phyloP scores from a whole-genome alignment of 2,329 filamentous ascomycete genomes.

The Beauveria scarabaeidicola region DNA sequence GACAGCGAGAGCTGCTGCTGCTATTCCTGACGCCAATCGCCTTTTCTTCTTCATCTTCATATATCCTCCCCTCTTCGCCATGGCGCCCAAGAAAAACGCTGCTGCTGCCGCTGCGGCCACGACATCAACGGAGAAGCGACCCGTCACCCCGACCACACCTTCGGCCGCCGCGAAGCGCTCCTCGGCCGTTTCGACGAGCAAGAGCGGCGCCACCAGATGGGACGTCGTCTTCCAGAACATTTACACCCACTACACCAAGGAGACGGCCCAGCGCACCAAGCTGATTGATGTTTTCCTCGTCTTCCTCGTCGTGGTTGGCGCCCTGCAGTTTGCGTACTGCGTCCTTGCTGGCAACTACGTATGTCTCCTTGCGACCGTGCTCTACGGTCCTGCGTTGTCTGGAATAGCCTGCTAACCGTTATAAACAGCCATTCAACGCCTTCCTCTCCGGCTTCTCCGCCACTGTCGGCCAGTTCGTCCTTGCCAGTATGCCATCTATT shows the following conservation, averaged over 20 bases:
- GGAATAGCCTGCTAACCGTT: constrained; percentile 14
- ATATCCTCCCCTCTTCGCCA: constrained; percentile 18
- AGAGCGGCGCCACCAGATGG: constrained; percentile 30
- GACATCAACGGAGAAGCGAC: constrained; percentile 34
- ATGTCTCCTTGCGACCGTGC: constrained; percentile 32
- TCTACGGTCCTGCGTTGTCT: neutral
- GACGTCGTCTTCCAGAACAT: constrained; percentile 59
- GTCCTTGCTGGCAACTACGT: constrained; percentile 90
- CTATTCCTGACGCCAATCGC: no score
- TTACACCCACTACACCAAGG: constrained; percentile 67
- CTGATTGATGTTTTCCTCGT: constrained; percentile 85
- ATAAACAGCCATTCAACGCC: constrained; percentile 83
- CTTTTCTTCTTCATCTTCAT: neutral
- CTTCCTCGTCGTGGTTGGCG: constrained; percentile 78
- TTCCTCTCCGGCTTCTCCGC: constrained; percentile 93
- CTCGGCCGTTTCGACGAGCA: constrained; percentile 17
- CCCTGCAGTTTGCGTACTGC: constrained; percentile 90
- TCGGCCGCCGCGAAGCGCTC: constrained; percentile 17
- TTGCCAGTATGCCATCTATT: constrained; percentile 61
- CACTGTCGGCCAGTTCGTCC: constrained; percentile 93
- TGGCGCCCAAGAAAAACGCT: constrained; percentile 45
- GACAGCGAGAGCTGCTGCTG: neutral
- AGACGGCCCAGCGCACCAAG: constrained; percentile 85
- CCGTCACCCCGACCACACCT: constrained; percentile 23
- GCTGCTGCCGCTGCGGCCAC: constrained; percentile 25